Conservation (phyloP, 1,139 yeast genomes). For the Blastobotrys capitulatus region DNA sequence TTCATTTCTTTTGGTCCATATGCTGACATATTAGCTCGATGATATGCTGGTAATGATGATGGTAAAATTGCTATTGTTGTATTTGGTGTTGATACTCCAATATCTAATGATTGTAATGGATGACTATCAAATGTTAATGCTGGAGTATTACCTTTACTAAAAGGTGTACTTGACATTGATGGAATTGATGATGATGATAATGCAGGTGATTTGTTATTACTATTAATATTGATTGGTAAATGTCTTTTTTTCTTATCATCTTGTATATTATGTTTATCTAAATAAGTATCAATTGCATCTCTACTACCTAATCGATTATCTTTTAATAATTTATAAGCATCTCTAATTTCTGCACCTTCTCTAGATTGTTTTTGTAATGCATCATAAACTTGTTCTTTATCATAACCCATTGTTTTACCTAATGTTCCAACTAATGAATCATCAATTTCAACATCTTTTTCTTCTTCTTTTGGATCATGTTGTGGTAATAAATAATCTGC, state of each 20-base stretch:
- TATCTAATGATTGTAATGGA: conserved; percentile 23
- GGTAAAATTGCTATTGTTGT: conserved; percentile 86
- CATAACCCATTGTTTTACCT: conserved; percentile 88
- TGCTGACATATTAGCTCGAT: conserved; percentile 86
- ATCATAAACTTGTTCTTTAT: conserved; percentile 75
- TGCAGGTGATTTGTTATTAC: too few species aligned
- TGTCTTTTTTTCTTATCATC: conserved; percentile 11
- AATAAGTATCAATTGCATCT: conserved; percentile 32
- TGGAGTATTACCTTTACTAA: conserved; percentile 23
- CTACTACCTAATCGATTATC: conserved; percentile 50
- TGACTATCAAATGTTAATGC: conserved; percentile 32
- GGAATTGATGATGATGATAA: neutral
- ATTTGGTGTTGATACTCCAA: conserved; percentile 34
- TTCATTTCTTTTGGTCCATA: conserved; percentile 35
- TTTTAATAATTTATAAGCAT: conserved; percentile 82
- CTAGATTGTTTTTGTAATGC: conserved; percentile 46
- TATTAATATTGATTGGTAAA: conserved; percentile 14
- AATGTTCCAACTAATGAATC: conserved; percentile 77
- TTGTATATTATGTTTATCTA: conserved; percentile 15
- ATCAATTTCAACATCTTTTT: conserved; percentile 46
- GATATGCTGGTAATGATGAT: conserved; percentile 89
- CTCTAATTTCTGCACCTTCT: conserved; percentile 71
- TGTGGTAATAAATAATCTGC: conserved; percentile 73
- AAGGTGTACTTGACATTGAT: neutral
- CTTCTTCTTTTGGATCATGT: conserved; percentile 37